Evolutionary conservation across 2,329 filamentous ascomycete genomes (phyloP).

Genomic region (Diaporthe sp.): DNA sequence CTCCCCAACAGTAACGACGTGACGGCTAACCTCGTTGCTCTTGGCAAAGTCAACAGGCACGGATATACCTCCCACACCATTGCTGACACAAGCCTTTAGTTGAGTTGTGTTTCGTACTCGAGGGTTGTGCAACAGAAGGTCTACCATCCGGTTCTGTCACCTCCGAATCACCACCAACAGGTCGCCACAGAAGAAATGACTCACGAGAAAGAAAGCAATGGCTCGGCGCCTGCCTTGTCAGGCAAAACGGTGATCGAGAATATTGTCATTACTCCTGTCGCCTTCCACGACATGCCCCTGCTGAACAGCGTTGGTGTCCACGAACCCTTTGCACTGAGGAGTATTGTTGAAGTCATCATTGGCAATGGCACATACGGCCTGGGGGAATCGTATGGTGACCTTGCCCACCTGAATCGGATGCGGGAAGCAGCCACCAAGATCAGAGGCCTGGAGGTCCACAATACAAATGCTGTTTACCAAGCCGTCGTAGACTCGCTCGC

Average conservation of each 20-base stretch:
- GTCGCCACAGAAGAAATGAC: background rate
- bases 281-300: conserved; percentile 60
- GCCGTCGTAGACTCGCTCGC: conserved; percentile 44
- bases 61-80: background rate
- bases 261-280: conserved; percentile 57
- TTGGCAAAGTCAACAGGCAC: background rate
- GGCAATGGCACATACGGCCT: conserved; percentile 53
- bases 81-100: background rate
- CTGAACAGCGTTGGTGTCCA: conserved; percentile 59
- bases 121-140: background rate
- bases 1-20: background rate
- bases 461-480: conserved; percentile 47
- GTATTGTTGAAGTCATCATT: conserved; percentile 54
- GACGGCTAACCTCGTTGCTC: background rate
- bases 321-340: conserved; percentile 57
- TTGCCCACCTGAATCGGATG: conserved; percentile 52
- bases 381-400: conserved; percentile 58
- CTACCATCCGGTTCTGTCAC: background rate
- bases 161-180: background rate
- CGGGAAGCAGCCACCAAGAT: conserved; percentile 49
- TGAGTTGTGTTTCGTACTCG: background rate
- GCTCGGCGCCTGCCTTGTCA: background rate
- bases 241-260: conserved; percentile 48
- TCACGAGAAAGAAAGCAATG: background rate
- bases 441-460: conserved; percentile 49